Base-by-base conservation (phyloP, 495 filamentous ascomycete species). In the Extremus antarcticus region DNA sequence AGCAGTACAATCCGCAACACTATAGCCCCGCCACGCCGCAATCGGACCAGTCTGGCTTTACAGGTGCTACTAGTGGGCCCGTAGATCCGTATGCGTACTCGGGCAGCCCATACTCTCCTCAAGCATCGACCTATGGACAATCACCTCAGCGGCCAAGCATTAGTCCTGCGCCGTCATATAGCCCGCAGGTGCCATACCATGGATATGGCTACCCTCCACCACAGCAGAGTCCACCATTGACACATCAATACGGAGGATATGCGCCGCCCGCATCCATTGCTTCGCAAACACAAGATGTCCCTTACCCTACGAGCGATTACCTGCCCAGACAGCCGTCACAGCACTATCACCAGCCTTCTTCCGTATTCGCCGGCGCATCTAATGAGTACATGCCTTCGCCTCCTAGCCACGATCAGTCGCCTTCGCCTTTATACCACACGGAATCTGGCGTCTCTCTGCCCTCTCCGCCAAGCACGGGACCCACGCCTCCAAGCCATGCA, bases 21-120 rank as follows among this genome's bases (percentile, higher is more conserved):
- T 89, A 89, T 66, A 85, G 86, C 59, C 86, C 86, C 3, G 83
- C 85, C 17, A 78, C 19, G 10, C 3, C 46, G 23, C 17, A 23
- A 24, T 25, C 24, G 13, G 10, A 4, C 25, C 49, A 32, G 22
- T 39, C 49, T 10, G 13, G 25, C 16, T 39, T n/a, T 10, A 9
- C 46, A 4, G 24, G 32, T 35, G 49, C 49, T 25, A 57, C 50
- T 20, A 54, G 51, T 21, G 56, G 56, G 25, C 57, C 57, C 22
- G 10, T 54, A 13, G 50, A 67, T 54, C 56, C 57, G 0, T 69
- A 66, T 39, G 61, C 10, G 8, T 48, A 48, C 20, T 7, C 20
- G 4, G 11, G 25, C 15, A 17, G 4, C 7, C 15, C 15, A 7
- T 45, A 45, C 19, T 54, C 62, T 13, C 62, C 62, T 20, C 64